Percentiles rank a stretch among this genome's conserved stretches.
phyloP scores from a whole-genome alignment of 345 rosid species.

The Murraya paniculata region DNA sequence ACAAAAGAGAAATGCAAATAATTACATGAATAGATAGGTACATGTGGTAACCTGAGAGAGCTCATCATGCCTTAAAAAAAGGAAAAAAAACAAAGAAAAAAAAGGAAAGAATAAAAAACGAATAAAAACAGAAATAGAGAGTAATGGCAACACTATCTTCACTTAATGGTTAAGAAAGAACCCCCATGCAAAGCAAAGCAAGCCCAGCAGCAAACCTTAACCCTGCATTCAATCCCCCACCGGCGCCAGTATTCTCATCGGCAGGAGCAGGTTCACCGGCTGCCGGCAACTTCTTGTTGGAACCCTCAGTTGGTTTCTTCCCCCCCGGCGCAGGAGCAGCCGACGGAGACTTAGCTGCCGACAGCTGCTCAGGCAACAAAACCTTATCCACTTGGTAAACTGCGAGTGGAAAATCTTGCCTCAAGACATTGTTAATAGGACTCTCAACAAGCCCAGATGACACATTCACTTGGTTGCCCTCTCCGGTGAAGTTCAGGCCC shows the following conservation, averaged over 20 bases:
- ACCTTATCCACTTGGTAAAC: slow-evolving; percentile 81
- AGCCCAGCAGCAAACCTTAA: slow-evolving; percentile 47
- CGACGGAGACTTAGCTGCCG: slow-evolving; percentile 36
- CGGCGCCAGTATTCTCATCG: slow-evolving; percentile 27
- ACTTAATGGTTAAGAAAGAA: slow-evolving; percentile 27
- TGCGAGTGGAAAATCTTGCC: slow-evolving; percentile 54
- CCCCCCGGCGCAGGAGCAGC: slow-evolving; percentile 37
- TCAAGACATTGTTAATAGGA: slow-evolving; percentile 56
- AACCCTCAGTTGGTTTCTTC: slow-evolving; percentile 13
- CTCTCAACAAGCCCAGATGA: slow-evolving; percentile 64
- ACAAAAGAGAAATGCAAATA: neutral
- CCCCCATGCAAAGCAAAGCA: slow-evolving; percentile 48
- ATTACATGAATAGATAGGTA: too few species aligned
- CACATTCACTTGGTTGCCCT: slow-evolving; percentile 75
- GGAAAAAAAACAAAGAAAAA: neutral
- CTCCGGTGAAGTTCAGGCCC: slow-evolving; percentile 70
- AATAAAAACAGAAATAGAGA: neutral
- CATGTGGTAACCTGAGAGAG: too few species aligned
- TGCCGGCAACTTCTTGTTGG: slow-evolving; percentile 10
- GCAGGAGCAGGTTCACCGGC: slow-evolving; percentile 37
- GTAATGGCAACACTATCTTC: neutral
- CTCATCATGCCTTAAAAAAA: too few species aligned
- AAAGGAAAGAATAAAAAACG: neutral
- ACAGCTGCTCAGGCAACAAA: slow-evolving; percentile 62
- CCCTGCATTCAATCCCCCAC: slow-evolving; percentile 29